These are phyloP conservation scores for Biscutella auriculata DNA, from an alignment of 441 rosid genomes.

Conservation along the genomic window DNA sequence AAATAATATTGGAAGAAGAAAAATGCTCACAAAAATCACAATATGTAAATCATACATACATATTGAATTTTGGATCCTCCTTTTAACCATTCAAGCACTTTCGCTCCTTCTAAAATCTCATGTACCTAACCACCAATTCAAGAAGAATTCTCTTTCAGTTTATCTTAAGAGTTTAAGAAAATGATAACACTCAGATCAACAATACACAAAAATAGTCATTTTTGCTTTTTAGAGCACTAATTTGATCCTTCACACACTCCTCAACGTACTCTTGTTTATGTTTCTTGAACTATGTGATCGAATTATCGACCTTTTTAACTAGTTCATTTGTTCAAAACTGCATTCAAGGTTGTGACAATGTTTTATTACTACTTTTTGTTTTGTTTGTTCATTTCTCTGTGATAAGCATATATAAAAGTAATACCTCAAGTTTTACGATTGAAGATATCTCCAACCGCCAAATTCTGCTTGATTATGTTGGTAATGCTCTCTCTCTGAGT, in stretches of 20 bases:
- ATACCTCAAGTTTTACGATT: conserved; percentile 79
- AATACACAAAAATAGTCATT: too few relatives aligned
- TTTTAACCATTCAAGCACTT: conserved; percentile 91
- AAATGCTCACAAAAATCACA: not conserved
- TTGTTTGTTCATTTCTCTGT: not conserved
- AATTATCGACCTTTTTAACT: conserved; percentile 68
- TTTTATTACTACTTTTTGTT: not conserved
- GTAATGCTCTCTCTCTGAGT: conserved; percentile 60
- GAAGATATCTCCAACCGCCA: conserved; percentile 85
- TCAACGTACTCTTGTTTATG: conserved; percentile 80
- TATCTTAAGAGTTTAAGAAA: not conserved
- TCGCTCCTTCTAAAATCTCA: conserved; percentile 86
- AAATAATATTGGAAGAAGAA: not conserved
- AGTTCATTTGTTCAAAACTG: conserved; percentile 86
- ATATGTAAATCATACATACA: not conserved
- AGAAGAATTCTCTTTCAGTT: conserved; percentile 4
- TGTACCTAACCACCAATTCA: conserved; percentile 43
- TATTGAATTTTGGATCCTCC: conserved; percentile 56
- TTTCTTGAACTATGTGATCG: conserved; percentile 67
- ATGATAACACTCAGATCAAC: not conserved
- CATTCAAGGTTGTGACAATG: conserved; percentile 2
- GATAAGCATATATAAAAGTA: not conserved
- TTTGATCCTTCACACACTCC: conserved; percentile 74
- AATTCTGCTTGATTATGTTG: conserved; percentile 66
- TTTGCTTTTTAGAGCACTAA: too few relatives aligned